A percentile compares a stretch with the other conserved stretches of the same genome.
These are phyloP conservation scores for Atkinsonella texensis DNA, from an alignment of 2,329 filamentous ascomycete genomes.

Conservation along the genomic window DNA sequence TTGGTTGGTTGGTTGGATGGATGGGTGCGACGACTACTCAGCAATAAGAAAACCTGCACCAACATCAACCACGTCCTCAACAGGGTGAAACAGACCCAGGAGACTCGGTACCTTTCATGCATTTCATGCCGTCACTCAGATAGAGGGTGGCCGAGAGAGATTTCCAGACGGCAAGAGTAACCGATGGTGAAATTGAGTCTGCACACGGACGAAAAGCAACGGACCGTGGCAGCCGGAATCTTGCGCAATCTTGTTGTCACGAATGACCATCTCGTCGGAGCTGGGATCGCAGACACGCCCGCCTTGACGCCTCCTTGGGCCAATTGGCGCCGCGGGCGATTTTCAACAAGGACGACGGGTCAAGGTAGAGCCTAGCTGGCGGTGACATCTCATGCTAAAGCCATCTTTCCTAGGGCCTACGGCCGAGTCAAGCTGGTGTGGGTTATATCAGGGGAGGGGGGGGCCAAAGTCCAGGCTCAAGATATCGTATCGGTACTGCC, in stretches of 20 bases:
- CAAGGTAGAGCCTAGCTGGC: constrained; percentile 21
- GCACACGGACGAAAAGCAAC: constrained; percentile 10
- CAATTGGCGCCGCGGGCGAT: no score
- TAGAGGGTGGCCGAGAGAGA: constrained; percentile 10
- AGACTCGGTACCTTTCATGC: no score
- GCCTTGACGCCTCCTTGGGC: no score
- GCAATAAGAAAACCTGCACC: constrained; percentile 23
- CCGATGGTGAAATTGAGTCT: constrained; percentile 20
- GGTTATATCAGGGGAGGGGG: constrained; percentile 11
- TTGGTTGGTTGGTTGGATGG: no score
- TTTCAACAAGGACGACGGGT: constrained; percentile 26
- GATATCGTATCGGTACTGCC: constrained; percentile 10
- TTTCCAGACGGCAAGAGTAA: constrained; percentile 22
- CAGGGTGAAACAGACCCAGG: no score
- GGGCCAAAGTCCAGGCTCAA: constrained; percentile 9
- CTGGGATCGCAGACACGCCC: no score
- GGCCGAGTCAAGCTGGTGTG: constrained; percentile 18
- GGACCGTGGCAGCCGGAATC: constrained; percentile 12
- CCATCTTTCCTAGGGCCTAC: constrained; percentile 20
- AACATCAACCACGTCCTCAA: constrained; percentile 22
- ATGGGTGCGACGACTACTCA: no score
- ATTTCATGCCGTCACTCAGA: no score
- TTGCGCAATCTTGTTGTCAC: constrained; percentile 16
- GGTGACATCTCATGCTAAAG: constrained; percentile 20
- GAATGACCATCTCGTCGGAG: no score